Evolutionary conservation across 345 rosid genomes (phyloP).

Genomic region (Camelina sativa): DNA sequence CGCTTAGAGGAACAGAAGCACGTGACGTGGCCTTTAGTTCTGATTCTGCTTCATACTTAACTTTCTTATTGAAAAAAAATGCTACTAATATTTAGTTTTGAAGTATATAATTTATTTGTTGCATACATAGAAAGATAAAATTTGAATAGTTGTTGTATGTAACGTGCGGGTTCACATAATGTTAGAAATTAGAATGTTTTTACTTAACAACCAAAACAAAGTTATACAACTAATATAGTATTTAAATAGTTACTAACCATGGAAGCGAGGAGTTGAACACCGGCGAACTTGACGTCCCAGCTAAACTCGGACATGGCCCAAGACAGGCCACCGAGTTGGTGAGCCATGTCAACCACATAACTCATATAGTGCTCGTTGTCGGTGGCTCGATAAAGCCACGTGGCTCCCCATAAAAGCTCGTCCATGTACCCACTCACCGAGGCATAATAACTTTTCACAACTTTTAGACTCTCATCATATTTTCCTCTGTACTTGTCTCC

Average conservation of each 20-base stretch:
- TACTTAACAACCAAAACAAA: background rate
- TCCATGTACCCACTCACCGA: constrained; percentile 97
- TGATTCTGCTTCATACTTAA: constrained; percentile 24
- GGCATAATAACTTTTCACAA: constrained; percentile 81
- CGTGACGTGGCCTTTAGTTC: constrained; percentile 33
- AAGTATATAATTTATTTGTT: background rate
- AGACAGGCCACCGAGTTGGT: constrained; percentile 71
- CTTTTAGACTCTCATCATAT: constrained; percentile 73
- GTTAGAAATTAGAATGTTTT: background rate
- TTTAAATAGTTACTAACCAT: constrained; percentile 52
- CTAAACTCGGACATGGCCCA: constrained; percentile 97
- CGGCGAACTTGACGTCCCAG: constrained; percentile 98
- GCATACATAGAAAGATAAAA: constrained; percentile 21
- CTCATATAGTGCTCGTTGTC: constrained; percentile 60
- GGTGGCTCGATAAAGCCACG: constrained; percentile 97
- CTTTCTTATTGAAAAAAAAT: background rate
- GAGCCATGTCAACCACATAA: constrained; percentile 67
- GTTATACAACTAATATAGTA: background rate
- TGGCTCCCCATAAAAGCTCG: constrained; percentile 93
- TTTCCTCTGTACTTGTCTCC: constrained; percentile 80
- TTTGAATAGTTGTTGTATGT: constrained; percentile 27
- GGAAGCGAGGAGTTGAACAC: constrained; percentile 79
- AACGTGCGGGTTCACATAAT: constrained; percentile 7
- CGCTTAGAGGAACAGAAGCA: constrained; percentile 32
- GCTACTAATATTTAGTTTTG: background rate